Conservation (phyloP, 2,329 filamentous ascomycete genomes). For the Botrytis squamosa region DNA sequence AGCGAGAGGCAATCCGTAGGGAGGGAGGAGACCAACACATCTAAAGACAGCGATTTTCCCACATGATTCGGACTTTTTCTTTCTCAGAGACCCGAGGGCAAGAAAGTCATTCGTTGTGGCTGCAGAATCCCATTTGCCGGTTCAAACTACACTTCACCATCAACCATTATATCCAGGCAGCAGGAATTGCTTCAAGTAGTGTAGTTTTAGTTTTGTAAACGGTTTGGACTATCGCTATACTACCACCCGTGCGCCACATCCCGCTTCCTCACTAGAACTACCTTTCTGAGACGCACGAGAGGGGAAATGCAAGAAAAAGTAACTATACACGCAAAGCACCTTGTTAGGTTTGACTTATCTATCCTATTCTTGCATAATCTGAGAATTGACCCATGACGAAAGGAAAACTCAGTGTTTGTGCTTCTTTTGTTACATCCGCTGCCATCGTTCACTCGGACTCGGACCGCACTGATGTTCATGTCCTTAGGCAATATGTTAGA, state of each 20-base stretch:
- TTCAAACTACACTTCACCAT: background rate
- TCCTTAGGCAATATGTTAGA: background rate
- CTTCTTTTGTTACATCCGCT: slow-evolving; percentile 5
- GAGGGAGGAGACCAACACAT: background rate
- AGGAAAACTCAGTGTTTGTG: background rate
- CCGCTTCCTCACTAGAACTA: slow-evolving; percentile 1
- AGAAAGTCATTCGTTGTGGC: background rate
- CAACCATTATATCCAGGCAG: background rate
- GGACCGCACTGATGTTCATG: background rate
- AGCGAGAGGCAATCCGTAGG: background rate
- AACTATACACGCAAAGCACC: background rate
- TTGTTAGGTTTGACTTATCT: background rate
- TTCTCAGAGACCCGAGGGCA: background rate
- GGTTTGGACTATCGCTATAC: background rate
- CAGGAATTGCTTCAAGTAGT: background rate
- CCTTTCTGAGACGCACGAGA: background rate
- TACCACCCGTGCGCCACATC: background rate
- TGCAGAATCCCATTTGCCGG: background rate
- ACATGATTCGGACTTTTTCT: background rate
- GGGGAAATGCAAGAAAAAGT: background rate
- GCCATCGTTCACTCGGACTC: background rate
- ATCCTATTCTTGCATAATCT: slow-evolving; percentile 11
- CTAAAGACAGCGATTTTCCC: background rate
- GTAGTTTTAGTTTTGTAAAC: background rate
- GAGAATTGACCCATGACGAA: background rate